Percentiles rank a stretch among this genome's conserved stretches.
Evolutionary conservation across 495 filamentous ascomycete genomes (phyloP).

Genomic region (Aspergillus mulundensis): DNA sequence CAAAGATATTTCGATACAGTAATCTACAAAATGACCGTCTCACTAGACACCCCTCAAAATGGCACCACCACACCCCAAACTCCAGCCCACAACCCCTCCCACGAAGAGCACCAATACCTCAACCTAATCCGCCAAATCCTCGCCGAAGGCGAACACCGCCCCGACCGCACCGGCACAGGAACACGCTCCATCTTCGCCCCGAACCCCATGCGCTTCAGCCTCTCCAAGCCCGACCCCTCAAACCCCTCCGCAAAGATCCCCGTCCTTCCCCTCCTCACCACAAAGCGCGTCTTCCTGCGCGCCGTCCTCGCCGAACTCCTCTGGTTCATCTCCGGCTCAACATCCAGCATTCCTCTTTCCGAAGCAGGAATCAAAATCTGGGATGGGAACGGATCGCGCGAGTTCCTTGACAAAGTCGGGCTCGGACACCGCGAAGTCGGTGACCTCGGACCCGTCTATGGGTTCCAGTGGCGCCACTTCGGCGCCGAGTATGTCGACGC

Average conservation of each 20-base stretch:
- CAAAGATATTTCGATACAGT: background rate
- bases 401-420: slow-evolving; percentile 79
- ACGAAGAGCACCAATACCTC: slow-evolving; percentile 77
- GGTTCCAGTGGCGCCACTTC: slow-evolving; percentile 99
- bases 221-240: slow-evolving; percentile 53
- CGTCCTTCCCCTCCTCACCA: slow-evolving; percentile 87
- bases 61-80: slow-evolving; percentile 8
- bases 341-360: slow-evolving; percentile 69
- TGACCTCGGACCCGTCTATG: slow-evolving; percentile 94
- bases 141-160: slow-evolving; percentile 69
- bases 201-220: slow-evolving; percentile 76
- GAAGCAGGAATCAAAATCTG: slow-evolving; percentile 88
- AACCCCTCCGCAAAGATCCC: slow-evolving; percentile 39
- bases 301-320: slow-evolving; percentile 91
- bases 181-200: slow-evolving; percentile 88
- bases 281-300: slow-evolving; percentile 91
- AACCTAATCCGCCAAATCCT: slow-evolving; percentile 73
- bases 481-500: slow-evolving; percentile 82
- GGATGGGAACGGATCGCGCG: slow-evolving; percentile 93
- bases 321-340: slow-evolving; percentile 88
- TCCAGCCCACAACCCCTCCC: slow-evolving; percentile 28
- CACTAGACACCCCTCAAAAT: slow-evolving; percentile 20
- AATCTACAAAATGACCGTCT: slow-evolving; percentile 3
- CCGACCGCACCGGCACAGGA: slow-evolving; percentile 89
- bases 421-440: slow-evolving; percentile 74